phyloP scores from a whole-genome alignment of 805 yeast genomes.

The Brettanomyces sp. region DNA sequence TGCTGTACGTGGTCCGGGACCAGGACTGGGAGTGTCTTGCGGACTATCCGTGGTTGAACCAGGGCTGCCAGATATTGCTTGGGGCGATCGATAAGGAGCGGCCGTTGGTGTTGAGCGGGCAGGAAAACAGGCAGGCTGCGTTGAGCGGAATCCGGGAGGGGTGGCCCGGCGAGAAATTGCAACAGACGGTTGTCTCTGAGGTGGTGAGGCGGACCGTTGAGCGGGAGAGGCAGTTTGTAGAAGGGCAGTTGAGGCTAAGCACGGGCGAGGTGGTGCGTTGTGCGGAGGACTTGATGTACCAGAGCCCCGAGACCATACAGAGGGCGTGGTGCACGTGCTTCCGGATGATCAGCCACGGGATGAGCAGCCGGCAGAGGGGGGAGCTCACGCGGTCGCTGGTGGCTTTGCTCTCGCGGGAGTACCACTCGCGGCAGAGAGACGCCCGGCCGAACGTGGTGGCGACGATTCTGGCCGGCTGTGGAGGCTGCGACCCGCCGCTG shows the following conservation, averaged over 20 bases:
- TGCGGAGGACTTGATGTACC: constrained; percentile 70
- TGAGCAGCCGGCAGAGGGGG: constrained; percentile 70
- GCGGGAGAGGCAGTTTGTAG: constrained; percentile 18
- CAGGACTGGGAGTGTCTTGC: constrained; percentile 96
- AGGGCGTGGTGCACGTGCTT: constrained; percentile 77
- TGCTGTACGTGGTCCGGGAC: constrained; percentile 82
- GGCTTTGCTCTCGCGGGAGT: constrained; percentile 76
- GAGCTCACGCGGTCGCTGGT: constrained; percentile 80
- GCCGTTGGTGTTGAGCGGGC: constrained; percentile 27
- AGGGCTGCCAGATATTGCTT: constrained; percentile 77
- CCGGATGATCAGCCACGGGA: constrained; percentile 67
- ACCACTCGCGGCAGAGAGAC: constrained; percentile 84
- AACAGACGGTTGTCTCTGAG: constrained; percentile 9
- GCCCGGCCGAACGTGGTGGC: constrained; percentile 81
- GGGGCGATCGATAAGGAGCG: constrained; percentile 59
- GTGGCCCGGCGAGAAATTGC: constrained; percentile 10
- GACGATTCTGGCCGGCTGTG: constrained; percentile 67
- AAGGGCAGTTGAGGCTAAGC: constrained; percentile 10
- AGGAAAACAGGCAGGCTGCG: constrained; percentile 46
- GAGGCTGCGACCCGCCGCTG: constrained; percentile 59
- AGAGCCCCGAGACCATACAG: constrained; percentile 70
- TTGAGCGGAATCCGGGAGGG: constrained; percentile 35
- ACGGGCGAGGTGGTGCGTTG: constrained; percentile 42
- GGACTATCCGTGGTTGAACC: constrained; percentile 91
- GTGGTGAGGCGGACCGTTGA: constrained; percentile 11